Conservation (phyloP, 2,329 filamentous ascomycete species). For the Fusarium decemcellulare region DNA sequence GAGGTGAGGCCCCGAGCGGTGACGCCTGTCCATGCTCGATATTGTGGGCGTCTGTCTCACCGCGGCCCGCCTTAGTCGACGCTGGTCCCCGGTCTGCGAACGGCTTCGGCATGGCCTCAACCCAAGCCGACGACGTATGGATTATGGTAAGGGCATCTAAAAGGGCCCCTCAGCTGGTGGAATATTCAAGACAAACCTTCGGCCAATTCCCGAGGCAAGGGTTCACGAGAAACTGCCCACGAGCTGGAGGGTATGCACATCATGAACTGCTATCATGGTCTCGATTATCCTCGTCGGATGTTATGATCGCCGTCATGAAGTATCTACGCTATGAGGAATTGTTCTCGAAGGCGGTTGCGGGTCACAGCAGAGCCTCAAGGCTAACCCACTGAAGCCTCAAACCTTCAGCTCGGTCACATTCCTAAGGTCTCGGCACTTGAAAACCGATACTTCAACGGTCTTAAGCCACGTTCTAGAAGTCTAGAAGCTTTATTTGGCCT, state of each 20-base stretch:
- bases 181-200: slow-evolving; percentile 3
- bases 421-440: slow-evolving; percentile 27
- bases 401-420: slow-evolving; percentile 28
- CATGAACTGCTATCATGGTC: neutral
- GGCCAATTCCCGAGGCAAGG: slow-evolving; percentile 14
- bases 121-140: neutral
- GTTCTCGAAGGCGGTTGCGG: neutral
- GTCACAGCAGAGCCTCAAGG: slow-evolving; percentile 17
- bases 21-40: slow-evolving; percentile 6
- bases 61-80: slow-evolving; percentile 3
- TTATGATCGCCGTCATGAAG: neutral
- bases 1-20: slow-evolving; percentile 10
- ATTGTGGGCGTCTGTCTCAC: slow-evolving; percentile 15
- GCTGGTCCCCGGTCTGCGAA: slow-evolving; percentile 1
- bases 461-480: slow-evolving; percentile 16
- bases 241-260: neutral
- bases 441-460: slow-evolving; percentile 26
- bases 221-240: slow-evolving; percentile 8
- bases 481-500: neutral
- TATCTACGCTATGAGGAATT: neutral
- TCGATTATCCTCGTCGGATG: neutral
- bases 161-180: neutral
- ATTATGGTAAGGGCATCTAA: neutral
- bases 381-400: slow-evolving; percentile 7
- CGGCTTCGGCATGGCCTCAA: slow-evolving; percentile 6